These are phyloP conservation scores for Przewalskia tangutica DNA, from an alignment of 257 asterid genomes.

Conservation along the genomic window DNA sequence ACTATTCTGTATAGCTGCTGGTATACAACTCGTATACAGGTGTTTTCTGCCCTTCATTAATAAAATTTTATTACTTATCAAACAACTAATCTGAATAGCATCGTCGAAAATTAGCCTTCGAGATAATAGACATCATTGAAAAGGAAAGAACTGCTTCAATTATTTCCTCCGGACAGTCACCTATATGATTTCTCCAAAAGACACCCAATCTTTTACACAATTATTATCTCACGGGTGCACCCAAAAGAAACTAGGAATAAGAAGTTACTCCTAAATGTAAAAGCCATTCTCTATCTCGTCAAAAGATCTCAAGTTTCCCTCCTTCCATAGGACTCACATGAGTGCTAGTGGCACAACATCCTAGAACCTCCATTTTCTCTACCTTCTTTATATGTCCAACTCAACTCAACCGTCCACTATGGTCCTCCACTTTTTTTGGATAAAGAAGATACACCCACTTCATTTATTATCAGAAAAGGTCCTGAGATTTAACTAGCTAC, in stretches of 20 bases:
- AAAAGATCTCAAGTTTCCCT: neutral
- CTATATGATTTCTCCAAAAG: neutral
- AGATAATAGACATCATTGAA: neutral
- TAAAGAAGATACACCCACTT: neutral
- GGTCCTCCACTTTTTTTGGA: neutral
- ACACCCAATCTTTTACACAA: neutral
- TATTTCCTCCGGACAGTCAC: too few species aligned
- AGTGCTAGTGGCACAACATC: neutral
- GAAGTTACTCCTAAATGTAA: neutral
- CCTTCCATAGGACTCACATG: neutral
- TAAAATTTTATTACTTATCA: neutral
- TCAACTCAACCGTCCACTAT: neutral
- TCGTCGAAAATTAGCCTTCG: neutral
- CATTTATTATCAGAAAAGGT: neutral
- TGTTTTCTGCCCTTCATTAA: neutral
- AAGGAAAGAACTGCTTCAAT: neutral
- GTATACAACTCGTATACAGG: neutral
- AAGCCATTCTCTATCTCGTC: neutral
- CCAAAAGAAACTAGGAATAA: neutral
- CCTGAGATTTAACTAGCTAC: neutral
- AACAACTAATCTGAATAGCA: neutral
- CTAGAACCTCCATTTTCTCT: neutral
- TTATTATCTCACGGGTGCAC: neutral
- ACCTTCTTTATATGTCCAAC: neutral
- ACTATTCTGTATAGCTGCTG: neutral